Evolutionary conservation across 148 eudicot genomes (phyloP).

Genomic region (Pouteria glomerata): DNA sequence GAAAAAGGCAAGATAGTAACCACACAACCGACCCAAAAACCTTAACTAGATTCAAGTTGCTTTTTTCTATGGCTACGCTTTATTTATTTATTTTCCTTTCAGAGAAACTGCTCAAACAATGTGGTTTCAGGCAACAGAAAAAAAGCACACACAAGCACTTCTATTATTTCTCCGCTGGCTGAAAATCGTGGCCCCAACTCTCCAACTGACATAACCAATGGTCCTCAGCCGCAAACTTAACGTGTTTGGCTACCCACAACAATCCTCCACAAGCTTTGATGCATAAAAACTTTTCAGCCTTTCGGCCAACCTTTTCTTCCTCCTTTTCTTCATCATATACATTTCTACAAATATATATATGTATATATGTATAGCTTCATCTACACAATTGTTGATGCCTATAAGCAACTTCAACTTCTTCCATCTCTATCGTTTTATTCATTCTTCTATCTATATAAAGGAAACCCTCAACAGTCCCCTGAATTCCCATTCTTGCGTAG

Average conservation of each 20-base stretch:
- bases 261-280: background rate
- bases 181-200: background rate
- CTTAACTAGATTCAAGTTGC: too few species aligned
- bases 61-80: too few species aligned
- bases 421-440: slow-evolving; percentile 20
- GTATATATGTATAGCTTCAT: background rate
- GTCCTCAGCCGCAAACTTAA: background rate
- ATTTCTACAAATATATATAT: background rate
- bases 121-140: too few species aligned
- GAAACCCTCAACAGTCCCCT: slow-evolving; percentile 6
- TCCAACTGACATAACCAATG: background rate
- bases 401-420: slow-evolving; percentile 37
- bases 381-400: slow-evolving; percentile 32
- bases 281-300: background rate
- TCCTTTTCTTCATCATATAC: background rate
- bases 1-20: too few species aligned
- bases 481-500: slow-evolving; percentile 7
- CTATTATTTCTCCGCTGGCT: background rate
- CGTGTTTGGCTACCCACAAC: background rate
- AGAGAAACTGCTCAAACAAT: too few species aligned
- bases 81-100: too few species aligned
- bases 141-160: too few species aligned
- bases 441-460: slow-evolving; percentile 25
- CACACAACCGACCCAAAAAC: too few species aligned
- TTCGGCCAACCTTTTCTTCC: background rate